Percentiles rank a stretch among this genome's conserved stretches.
These are phyloP conservation scores for Flaveria floridana DNA, from an alignment of 140 eudicot genomes.

Conservation along the genomic window DNA sequence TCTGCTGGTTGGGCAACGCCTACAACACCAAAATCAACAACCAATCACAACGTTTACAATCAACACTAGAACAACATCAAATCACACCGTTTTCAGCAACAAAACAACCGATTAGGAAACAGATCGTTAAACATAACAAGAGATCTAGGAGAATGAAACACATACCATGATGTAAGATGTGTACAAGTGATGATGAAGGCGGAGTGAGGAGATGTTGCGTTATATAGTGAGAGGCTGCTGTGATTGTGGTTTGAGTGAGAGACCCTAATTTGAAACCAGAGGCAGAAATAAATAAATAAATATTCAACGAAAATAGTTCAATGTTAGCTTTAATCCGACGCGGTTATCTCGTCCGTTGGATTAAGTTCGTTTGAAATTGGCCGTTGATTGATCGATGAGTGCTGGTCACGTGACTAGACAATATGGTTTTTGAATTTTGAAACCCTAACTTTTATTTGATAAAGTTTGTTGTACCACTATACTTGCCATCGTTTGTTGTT, in stretches of 20 bases:
- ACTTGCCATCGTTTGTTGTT: background rate
- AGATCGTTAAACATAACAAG: background rate
- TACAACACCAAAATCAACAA: conserved; percentile 5
- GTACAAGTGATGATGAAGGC: background rate
- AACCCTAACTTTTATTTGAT: conserved; percentile 1
- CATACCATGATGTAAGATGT: conserved; percentile 31
- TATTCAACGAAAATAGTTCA: conserved; percentile 15
- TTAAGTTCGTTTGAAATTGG: background rate
- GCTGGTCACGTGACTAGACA: conserved; percentile 30
- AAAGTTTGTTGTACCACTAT: background rate
- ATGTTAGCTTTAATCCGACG: conserved; percentile 38
- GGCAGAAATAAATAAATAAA: background rate
- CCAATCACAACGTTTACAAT: too few relatives aligned
- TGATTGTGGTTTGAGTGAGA: background rate
- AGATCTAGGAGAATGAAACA: conserved; percentile 19
- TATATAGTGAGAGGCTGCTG: conserved; percentile 17
- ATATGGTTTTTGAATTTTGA: conserved; percentile 33
- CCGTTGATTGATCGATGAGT: conserved; percentile 30
- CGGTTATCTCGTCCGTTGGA: conserved; percentile 28
- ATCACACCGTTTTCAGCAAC: background rate
- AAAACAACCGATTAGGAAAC: background rate
- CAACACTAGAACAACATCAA: background rate
- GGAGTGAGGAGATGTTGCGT: background rate
- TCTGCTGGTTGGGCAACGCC: conserved; percentile 61
- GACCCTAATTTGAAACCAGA: conserved; percentile 15